These are phyloP conservation scores for Aspergillus sclerotioniger DNA, from an alignment of 495 filamentous ascomycete genomes.

Conservation along the genomic window DNA sequence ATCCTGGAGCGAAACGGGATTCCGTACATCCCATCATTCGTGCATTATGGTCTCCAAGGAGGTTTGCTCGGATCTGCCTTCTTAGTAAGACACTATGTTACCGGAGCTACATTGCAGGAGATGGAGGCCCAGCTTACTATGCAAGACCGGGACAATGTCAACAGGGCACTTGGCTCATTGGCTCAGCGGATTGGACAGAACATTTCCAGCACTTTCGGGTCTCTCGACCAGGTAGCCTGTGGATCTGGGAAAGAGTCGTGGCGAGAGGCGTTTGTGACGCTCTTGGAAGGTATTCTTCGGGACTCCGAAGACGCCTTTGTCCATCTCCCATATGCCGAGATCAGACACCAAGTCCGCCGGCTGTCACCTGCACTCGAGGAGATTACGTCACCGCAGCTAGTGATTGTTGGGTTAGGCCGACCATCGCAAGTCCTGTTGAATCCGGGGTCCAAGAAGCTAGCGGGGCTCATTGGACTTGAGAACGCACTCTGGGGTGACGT, in stretches of 20 bases:
- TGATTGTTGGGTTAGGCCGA: slow-evolving; percentile 56
- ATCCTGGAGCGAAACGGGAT: slow-evolving; percentile 44
- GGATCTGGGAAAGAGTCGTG: slow-evolving; percentile 54
- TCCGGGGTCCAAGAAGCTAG: slow-evolving; percentile 40
- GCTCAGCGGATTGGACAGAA: slow-evolving; percentile 37
- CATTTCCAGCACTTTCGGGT: slow-evolving; percentile 48
- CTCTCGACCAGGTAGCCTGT: slow-evolving; percentile 45
- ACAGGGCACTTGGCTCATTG: slow-evolving; percentile 38
- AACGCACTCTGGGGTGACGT: slow-evolving; percentile 51
- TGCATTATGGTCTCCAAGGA: slow-evolving; percentile 48
- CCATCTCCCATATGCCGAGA: slow-evolving; percentile 60
- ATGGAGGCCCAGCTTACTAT: slow-evolving; percentile 35
- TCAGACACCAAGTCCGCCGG: slow-evolving; percentile 52
- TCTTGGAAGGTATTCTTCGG: slow-evolving; percentile 62
- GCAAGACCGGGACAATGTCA: slow-evolving; percentile 42
- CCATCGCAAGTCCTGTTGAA: slow-evolving; percentile 59
- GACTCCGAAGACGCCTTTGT: slow-evolving; percentile 72
- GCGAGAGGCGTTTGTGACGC: slow-evolving; percentile 56
- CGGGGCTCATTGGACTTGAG: slow-evolving; percentile 46
- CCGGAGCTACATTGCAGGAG: slow-evolving; percentile 44
- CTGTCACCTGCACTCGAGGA: slow-evolving; percentile 53
- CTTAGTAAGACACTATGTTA: slow-evolving; percentile 48
- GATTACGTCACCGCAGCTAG: slow-evolving; percentile 54
- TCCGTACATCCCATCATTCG: slow-evolving; percentile 49
- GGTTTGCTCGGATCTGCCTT: slow-evolving; percentile 42